Percentiles rank a stretch among this genome's conserved stretches.
These are phyloP conservation scores for Malus hybrid DNA, from an alignment of 331 rosid species.

Conservation along the genomic window DNA sequence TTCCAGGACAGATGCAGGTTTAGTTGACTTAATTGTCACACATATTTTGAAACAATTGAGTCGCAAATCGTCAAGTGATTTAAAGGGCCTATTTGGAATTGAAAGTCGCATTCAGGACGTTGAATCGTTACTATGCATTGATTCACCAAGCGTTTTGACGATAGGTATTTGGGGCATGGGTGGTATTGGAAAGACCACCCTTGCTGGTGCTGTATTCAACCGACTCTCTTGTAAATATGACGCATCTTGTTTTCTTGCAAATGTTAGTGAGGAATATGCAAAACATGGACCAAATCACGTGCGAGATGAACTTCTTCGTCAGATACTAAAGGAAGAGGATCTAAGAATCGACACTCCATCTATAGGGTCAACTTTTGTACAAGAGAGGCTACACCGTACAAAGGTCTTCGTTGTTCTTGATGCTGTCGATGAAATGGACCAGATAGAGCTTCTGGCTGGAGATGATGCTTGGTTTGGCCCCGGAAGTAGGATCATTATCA, in stretches of 20 bases:
- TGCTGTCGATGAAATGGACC: not conserved
- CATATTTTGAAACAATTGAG: not conserved
- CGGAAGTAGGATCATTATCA: slow-evolving; percentile 22
- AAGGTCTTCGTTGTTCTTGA: slow-evolving; percentile 7
- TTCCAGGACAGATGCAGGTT: too few species aligned
- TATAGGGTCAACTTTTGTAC: not conserved
- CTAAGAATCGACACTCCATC: not conserved
- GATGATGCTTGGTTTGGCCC: not conserved
- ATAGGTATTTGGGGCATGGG: slow-evolving; percentile 11
- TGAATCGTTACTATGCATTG: not conserved
- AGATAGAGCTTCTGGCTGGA: slow-evolving; percentile 9
- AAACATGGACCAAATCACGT: not conserved
- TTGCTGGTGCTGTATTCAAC: not conserved
- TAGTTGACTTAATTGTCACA: too few species aligned
- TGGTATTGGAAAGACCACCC: slow-evolving; percentile 10
- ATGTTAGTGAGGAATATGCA: not conserved
- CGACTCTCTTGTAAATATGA: not conserved
- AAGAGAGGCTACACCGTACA: not conserved
- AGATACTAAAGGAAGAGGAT: not conserved
- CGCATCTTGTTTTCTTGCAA: not conserved
- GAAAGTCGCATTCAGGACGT: not conserved
- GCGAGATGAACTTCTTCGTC: not conserved
- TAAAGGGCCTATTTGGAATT: not conserved
- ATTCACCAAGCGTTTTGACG: not conserved
- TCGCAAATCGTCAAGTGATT: not conserved